Evolutionary conservation across 148 eudicot genomes (phyloP).

Genomic region (Gaultheria prostrata): DNA sequence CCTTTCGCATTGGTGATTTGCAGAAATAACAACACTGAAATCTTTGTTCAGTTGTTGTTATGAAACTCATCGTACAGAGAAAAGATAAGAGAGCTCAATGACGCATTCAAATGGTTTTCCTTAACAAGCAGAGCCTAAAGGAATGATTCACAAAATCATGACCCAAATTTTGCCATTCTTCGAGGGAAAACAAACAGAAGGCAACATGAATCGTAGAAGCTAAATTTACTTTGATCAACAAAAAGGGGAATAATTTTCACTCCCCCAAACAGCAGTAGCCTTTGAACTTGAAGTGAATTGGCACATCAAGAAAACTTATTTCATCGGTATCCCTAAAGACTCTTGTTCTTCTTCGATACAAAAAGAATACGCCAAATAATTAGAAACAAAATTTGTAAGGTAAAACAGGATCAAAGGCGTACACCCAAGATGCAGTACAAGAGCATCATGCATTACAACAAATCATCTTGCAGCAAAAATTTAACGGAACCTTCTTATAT

Average conservation of each 20-base stretch:
- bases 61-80: background rate
- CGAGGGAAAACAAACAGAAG: background rate
- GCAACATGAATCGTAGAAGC: background rate
- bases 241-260: background rate
- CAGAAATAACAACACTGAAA: background rate
- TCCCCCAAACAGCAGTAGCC: background rate
- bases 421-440: too few relatives aligned
- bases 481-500: too few relatives aligned
- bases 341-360: background rate
- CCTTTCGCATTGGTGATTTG: background rate
- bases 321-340: background rate
- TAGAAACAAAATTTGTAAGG: too few relatives aligned
- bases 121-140: background rate
- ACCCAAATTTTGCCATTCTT: background rate
- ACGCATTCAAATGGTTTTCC: background rate
- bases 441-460: too few relatives aligned
- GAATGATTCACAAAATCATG: background rate
- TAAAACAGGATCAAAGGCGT: too few relatives aligned
- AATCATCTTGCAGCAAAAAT: too few relatives aligned
- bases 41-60: background rate
- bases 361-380: background rate
- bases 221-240: background rate
- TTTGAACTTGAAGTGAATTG: background rate
- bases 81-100: background rate
- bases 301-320: slow-evolving; percentile 1